Base-by-base conservation (phyloP, 305 asterid species). In the Rubia peregrina region DNA sequence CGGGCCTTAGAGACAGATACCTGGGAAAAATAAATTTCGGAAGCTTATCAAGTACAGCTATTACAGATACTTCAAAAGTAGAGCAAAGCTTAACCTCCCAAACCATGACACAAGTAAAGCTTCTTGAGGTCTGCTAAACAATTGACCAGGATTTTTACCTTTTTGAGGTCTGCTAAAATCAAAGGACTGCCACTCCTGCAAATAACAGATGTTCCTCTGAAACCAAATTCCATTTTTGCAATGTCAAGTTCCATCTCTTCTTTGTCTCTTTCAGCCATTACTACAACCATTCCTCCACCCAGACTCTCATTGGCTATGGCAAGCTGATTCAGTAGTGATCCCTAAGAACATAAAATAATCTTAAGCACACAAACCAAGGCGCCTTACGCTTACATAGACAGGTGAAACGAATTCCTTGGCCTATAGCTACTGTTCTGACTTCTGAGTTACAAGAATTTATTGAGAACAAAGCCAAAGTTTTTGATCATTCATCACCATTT, bases 161-260 rank as follows among this genome's bases (percentile, higher is more conserved):
- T 89, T 82, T 89, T 91, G 30, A 91, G 80, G 71, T 91, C 97
- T 65, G 91, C 96, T 82, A 91, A 83, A 78, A 91, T 91, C 78
- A 91, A 78, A 78, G 97, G 96, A 85, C 97, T 88, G 61, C 97
- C 97, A 61, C 92, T 89, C 84, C 95, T 88, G 82, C 97, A 91
- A 80, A 91, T 89, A 65, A 89, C 96, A 73, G 96, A 86, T 75
- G 95, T 89, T 85, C 93, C 96, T 81, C 90, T 80, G 70, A 91
- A 91, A 83, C 88, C 88, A 78, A 91, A 91, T 80, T 91, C 95
- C 97, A 91, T 91, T 83, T 89, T 91, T 49, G 86, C 85, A 77
- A 89, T 91, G 87, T 91, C 97, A 79, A 91, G 89, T 77, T 91
- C 97, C 97, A 91, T 89, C 83, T 89, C 96, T 82, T 91, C 97